Base-by-base conservation (phyloP, 2,329 filamentous ascomycete species). In the Bipolaris oryzae region DNA sequence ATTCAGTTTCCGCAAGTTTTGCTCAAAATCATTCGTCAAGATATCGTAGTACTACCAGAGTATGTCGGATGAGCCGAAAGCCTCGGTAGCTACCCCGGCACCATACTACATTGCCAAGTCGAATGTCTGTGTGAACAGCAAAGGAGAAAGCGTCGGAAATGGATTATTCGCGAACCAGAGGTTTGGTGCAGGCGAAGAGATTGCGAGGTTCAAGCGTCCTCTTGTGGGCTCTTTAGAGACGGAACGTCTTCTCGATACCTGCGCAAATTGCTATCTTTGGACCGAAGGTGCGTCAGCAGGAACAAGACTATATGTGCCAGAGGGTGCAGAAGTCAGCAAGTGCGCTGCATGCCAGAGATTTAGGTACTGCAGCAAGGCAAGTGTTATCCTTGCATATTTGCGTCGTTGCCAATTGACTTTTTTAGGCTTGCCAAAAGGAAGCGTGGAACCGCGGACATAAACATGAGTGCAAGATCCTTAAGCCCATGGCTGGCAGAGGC, bases 381-480 rank as follows among this genome's bases (percentile, higher is more conserved):
- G 78, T 7, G 41, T 6, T 48, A 11, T 5, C 37, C 16, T 18
- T 45, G 7, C 31, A 44, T 15, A 13, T 49, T 16, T 16, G 33
- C 15, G 10, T 15, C n/a, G 13, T 21, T 10, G 39, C 7, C 18
- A 18, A 42, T 52, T 68, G 34, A 68, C 5, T 7, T 10, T 6
- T 20, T 13, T 42, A 87, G 84, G 74, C 67, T 25, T 89, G 86
- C 68, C 86, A 89, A 75, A 74, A 77, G 41, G 78, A 80, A 64
- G 81, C 85, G 23, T 89, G 86, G 86, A 82, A 80, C 49, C 76
- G 79, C 16, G 77, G 78, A 9, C 86, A 89, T 74, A 86, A 85
- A 52, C 73, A 82, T 55, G 85, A 88, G 72, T 89, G 86, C 66
- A 78, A 81, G 25, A 77, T 83, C 6, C 82, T 83, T 50, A 76